Base-by-base conservation (phyloP, 164 flowering plant species). In the Umbilicus rupestris region DNA sequence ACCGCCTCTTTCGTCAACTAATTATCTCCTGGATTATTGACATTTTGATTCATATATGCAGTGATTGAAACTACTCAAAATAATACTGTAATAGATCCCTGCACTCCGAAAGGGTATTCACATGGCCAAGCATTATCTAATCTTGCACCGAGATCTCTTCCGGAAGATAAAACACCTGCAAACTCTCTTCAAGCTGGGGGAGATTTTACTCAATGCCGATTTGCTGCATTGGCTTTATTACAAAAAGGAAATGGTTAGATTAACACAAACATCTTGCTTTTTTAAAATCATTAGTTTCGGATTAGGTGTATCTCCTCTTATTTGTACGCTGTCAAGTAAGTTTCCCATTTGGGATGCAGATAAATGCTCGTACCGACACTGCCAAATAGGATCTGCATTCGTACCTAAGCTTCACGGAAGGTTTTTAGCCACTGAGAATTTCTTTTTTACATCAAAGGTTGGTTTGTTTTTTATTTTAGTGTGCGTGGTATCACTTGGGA, bases 401-500 rank as follows among this genome's bases (percentile, higher is more conserved):
- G 75, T 84, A 35, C 99, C 99, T 0, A 77, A 82, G 74, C 87
- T 91, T 57, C 84, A 71, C 19, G 99, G 99, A 19, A 88, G 73
- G 29, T 85, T 94, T 70, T 74, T 94, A 78, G 99, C 96, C 14
- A 94, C 97, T 7, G 99, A 94, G 71, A 94, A 94, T 78, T 89
- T 94, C 80, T 89, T 88, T 77, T 76, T 88, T 62, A 91, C 96
- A 17, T 85, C 97, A 50, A 87, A 85, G 93, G 97, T 94, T 47
- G 24, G 19, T 31, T 39, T 45, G 17, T 39, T 22, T 39, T 58
- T 44, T 20, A 20, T 29, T 42, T 49, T 42, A 20, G 12, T 29
- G 28, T 46, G 37, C 30, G 6, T 20, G 5, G 7, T 5, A 41
- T 14, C 3, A n/a, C n/a, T n/a, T n/a, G n/a, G n/a, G n/a, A n/a